Percentiles rank a stretch among this genome's conserved stretches.
Conservation (phyloP, 306 rosid genomes). For the Castanea sativa region DNA sequence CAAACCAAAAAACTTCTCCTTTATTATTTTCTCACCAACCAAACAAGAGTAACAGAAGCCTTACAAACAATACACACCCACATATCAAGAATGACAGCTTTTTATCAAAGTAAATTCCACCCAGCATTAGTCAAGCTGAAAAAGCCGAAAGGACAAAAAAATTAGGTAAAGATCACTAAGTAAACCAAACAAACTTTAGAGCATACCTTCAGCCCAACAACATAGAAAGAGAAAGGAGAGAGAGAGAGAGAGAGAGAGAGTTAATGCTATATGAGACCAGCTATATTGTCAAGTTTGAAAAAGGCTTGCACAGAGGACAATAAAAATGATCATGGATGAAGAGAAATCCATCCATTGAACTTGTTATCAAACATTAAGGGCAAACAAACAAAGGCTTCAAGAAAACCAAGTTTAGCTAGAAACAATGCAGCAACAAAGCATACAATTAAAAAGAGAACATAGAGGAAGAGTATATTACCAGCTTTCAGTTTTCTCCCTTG, state of each 20-base stretch:
- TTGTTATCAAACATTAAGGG: not conserved
- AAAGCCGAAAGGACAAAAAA: not conserved
- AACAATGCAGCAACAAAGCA: not conserved
- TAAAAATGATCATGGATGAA: no score
- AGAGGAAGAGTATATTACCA: conserved; percentile 34
- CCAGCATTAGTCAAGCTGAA: not conserved
- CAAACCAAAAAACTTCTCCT: no score
- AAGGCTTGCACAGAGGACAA: no score
- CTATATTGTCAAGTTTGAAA: no score
- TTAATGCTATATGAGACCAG: not conserved
- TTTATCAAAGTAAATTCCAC: not conserved
- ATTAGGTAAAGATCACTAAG: not conserved
- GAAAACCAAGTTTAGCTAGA: not conserved
- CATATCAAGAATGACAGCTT: not conserved
- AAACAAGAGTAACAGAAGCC: no score
- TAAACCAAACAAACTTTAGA: not conserved
- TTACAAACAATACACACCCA: not conserved
- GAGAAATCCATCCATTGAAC: no score
- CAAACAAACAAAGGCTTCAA: not conserved
- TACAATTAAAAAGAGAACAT: conserved; percentile 9
- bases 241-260: no score
- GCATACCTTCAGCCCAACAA: not conserved
- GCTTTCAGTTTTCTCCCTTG: conserved; percentile 80
- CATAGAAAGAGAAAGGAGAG: not conserved
- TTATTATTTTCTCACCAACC: no score